A percentile compares a stretch with the other conserved stretches of the same genome.
phyloP scores from a whole-genome alignment of 2,329 filamentous ascomycete genomes.

The Xylariaceae sp. region DNA sequence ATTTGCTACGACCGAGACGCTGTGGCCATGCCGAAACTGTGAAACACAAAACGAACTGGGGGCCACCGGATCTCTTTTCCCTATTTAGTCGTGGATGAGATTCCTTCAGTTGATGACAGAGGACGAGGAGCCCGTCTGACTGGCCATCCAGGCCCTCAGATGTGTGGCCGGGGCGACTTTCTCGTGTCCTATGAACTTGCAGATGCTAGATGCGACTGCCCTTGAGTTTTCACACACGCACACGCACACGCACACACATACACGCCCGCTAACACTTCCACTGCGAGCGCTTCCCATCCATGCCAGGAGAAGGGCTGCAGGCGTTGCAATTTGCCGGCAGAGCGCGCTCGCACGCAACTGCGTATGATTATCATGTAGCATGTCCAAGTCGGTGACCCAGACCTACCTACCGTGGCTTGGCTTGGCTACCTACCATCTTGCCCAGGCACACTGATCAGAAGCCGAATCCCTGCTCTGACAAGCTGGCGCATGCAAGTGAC shows the following conservation, averaged over 20 bases:
- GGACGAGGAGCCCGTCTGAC: conserved; percentile 6
- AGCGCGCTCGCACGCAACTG: too few species aligned
- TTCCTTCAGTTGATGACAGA: conserved; percentile 6
- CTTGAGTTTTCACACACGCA: conserved; percentile 13
- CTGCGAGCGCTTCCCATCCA: too few species aligned
- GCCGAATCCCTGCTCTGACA: conserved; percentile 24
- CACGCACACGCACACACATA: too few species aligned
- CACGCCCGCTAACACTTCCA: conserved; percentile 1
- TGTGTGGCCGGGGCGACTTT: too few species aligned
- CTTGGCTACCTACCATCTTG: conserved; percentile 17
- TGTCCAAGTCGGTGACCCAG: too few species aligned
- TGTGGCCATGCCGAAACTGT: conserved; percentile 22
- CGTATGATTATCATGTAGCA: conserved; percentile 11
- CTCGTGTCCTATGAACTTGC: conserved; percentile 6
- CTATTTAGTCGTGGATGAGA: conserved; percentile 5
- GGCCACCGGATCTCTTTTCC: conserved; percentile 18
- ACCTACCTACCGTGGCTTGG: conserved; percentile 12
- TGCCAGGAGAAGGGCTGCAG: too few species aligned
- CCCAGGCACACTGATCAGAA: conserved; percentile 21
- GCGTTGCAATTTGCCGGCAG: too few species aligned
- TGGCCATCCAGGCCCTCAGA: conserved; percentile 12
- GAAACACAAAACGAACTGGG: conserved; percentile 25
- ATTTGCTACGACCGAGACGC: conserved; percentile 18
- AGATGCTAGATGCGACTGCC: conserved; percentile 15
- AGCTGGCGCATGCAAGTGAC: conserved; percentile 24